These are phyloP conservation scores for Corymbia maculata DNA, from an alignment of 345 rosid genomes.

Conservation along the genomic window DNA sequence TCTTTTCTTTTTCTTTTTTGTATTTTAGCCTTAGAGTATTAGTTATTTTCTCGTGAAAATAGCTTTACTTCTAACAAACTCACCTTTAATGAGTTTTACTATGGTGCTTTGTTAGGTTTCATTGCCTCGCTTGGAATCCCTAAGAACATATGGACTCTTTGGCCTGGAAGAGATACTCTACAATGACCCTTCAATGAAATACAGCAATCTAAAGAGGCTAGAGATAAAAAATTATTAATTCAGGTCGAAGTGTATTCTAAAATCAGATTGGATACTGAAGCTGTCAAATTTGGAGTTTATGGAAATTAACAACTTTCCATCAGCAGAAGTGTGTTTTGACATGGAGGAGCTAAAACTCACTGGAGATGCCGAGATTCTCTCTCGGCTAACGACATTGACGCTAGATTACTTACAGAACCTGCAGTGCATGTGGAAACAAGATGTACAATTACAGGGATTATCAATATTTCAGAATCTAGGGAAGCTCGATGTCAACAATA, in stretches of 20 bases:
- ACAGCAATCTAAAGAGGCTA: rapidly evolving
- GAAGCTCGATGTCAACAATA: rapidly evolving
- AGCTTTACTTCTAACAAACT: no score
- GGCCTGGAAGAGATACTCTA: neutral
- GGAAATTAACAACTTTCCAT: rapidly evolving
- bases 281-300: neutral
- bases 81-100: neutral
- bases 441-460: no score
- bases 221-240: no score
- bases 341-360: no score
- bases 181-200: neutral
- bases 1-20: no score
- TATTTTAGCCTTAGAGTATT: no score
- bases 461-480: no score
- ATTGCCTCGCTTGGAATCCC: neutral
- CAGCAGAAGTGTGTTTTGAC: rapidly evolving
- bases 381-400: rapidly evolving
- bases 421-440: no score
- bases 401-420: no score
- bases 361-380: rapidly evolving
- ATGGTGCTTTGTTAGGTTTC: neutral
- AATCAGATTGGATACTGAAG: neutral
- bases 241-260: no score
- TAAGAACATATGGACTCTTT: rapidly evolving
- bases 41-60: no score